Evolutionary conservation across 2,329 filamentous ascomycete genomes (phyloP).

Genomic region (Fusarium nanum): DNA sequence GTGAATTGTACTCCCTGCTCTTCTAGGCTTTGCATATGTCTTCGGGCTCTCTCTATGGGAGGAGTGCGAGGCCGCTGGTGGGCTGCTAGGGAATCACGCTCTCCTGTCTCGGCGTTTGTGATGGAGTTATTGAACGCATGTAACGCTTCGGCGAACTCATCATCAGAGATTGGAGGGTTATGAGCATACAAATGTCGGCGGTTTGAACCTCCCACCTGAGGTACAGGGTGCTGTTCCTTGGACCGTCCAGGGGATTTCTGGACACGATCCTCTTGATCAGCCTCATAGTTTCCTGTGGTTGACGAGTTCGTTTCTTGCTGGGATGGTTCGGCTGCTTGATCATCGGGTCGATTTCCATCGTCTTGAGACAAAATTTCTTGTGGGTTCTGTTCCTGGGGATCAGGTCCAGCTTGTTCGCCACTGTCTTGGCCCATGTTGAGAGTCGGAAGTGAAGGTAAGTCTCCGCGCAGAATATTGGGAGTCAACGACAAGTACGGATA

Average conservation of each 20-base stretch:
- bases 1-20: constrained; percentile 8
- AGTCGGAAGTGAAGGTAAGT: background rate
- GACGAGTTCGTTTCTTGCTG: background rate
- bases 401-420: background rate
- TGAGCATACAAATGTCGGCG: constrained; percentile 19
- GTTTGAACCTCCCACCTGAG: constrained; percentile 13
- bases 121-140: constrained; percentile 1
- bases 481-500: background rate
- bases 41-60: constrained; percentile 22
- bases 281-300: background rate
- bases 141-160: background rate
- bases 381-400: background rate
- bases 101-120: background rate
- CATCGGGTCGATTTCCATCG: background rate
- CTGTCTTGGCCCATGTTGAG: background rate
- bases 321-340: background rate
- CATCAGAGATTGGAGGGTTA: constrained; percentile 11
- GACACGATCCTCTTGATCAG: background rate
- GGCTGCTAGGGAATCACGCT: constrained; percentile 4
- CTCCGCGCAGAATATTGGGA: background rate
- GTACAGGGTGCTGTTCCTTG: constrained; percentile 2
- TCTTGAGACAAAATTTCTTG: background rate
- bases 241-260: constrained; percentile 12
- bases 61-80: constrained; percentile 31
- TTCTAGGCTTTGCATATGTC: constrained; percentile 13